Base-by-base conservation (phyloP, 164 flowering plant species). In the Piper betle region DNA sequence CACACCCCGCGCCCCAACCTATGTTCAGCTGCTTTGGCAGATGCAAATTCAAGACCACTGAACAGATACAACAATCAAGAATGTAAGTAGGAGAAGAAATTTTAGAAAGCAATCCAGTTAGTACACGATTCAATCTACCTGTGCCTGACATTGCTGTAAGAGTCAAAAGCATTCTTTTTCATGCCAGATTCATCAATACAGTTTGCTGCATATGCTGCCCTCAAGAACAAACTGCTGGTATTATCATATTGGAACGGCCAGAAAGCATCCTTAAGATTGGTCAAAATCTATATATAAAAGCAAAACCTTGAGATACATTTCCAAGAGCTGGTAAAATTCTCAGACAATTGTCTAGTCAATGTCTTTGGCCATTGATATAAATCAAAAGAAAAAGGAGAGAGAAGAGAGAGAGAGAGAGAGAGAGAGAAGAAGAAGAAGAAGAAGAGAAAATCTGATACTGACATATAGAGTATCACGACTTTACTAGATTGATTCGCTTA, bases 21-120 rank as follows among this genome's bases (percentile, higher is more conserved):
- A 69, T 86, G 91, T 62, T 79, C 80, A 67, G 96, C 96, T 74
- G 90, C 94, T 74, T 86, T 86, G 41, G 88, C 84, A 71, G 96
- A 84, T 65, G 96, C 96, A 76, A 83, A 77, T 74, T 79, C 81
- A 67, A 75, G 73, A 6, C 78, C 88, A 75, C 97, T 89, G 82
- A 62, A 15, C 25, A 13, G 39, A 9, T 46, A 57, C 56, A 80
- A 41, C 20, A 42, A 59, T 42, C 41, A 46, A 53, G 43, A 1
- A 20, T 20, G 43, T 3, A 19, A 8, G 57, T 38, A 20, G 20
- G 13, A 18, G 16, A 39, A 50, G 37, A 9, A 37, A 13, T 2
- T 10, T 43, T 39, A 18, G 62, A 58, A 37, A 53, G 62, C 55
- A 59, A 18, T 5, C 25, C 55, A 39, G 10, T 33, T 58, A 19